Evolutionary conservation across 2,329 filamentous ascomycete species (phyloP), one percentile per base, ranked within the genome.

Genomic region (Lizonia empirigonia): DNA sequence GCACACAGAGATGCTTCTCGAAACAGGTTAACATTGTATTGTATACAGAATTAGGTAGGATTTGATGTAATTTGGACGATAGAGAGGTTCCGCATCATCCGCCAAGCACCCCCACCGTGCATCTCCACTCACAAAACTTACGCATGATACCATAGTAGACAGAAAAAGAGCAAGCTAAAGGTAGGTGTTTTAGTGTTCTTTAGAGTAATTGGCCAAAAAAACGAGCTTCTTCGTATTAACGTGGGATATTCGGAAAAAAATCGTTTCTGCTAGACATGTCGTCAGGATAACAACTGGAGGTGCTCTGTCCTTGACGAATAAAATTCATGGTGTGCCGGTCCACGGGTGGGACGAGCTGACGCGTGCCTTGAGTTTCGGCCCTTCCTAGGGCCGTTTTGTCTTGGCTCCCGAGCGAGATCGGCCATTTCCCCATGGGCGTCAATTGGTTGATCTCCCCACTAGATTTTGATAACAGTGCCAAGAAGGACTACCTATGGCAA

Each of bases 321-420:
- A 36, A 27, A 19, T 12, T 6, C 5, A n/a, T n/a, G n/a, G 3
- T 30, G 10, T 36, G 15, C 7, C 7, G 29, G n/a, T n/a, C n/a
- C n/a, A n/a, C n/a, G n/a, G n/a, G 48, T 36, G 40, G 40, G 41
- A 30, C 41, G 5, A 23, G 8, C n/a, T 23, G 27, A 44, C 20
- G 18, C 27, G 29, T 29, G 27, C 15, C 48, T 45, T 35, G 36
- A 15, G 32, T 40, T 23, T 46, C 36, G 30, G 36, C 40, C 23
- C 30, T 12, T 16, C 19, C 15, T 36, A 40, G 23, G 36, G 35
- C 34, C 39, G 34, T 30, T 50, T 12, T 24, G 34, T 40, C 47
- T 39, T 35, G 35, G 47, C 40, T 15, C 7, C 32, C 2, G 13
- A 15, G 35, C 48, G 48, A 41, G 36, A 41, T 51, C 48, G 48